Percentiles rank a stretch among this genome's conserved stretches.
phyloP scores from a whole-genome alignment of 2,329 filamentous ascomycete genomes.

The Diplodia seriata region DNA sequence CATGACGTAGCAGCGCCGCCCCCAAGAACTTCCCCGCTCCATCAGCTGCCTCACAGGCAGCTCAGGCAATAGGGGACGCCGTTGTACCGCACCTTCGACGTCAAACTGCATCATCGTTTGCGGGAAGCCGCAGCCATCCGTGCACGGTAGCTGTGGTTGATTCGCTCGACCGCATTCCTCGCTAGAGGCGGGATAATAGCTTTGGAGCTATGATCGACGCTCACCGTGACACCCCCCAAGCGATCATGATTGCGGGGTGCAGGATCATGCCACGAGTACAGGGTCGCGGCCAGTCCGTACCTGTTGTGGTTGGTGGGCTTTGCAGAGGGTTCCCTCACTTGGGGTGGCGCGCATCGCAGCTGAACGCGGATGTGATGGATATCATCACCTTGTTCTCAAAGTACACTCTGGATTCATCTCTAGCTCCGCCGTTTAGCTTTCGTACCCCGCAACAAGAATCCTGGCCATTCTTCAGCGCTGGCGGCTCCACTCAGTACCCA shows the following conservation, averaged over 20 bases:
- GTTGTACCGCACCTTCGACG: conserved; percentile 9
- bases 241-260: background rate
- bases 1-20: conserved; percentile 19
- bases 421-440: conserved; percentile 15
- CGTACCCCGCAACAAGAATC: background rate
- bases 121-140: conserved; percentile 7
- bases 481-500: background rate
- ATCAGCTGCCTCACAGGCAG: conserved; percentile 3
- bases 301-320: background rate
- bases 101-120: conserved; percentile 29
- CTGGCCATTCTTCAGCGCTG: background rate
- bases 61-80: background rate
- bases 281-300: background rate
- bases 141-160: conserved; percentile 3
- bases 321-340: background rate
- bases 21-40: conserved; percentile 3
- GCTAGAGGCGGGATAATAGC: conserved; percentile 9
- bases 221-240: background rate
- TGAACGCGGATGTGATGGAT: background rate
- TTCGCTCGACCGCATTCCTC: conserved; percentile 19
- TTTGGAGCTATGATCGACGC: background rate
- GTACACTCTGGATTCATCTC: conserved; percentile 17
- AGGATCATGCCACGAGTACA: background rate
- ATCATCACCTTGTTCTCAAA: background rate
- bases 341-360: background rate